A percentile compares a stretch with the other conserved stretches of the same genome.
Evolutionary conservation across 441 rosid genomes (phyloP).

Genomic region (Melastoma candidum): DNA sequence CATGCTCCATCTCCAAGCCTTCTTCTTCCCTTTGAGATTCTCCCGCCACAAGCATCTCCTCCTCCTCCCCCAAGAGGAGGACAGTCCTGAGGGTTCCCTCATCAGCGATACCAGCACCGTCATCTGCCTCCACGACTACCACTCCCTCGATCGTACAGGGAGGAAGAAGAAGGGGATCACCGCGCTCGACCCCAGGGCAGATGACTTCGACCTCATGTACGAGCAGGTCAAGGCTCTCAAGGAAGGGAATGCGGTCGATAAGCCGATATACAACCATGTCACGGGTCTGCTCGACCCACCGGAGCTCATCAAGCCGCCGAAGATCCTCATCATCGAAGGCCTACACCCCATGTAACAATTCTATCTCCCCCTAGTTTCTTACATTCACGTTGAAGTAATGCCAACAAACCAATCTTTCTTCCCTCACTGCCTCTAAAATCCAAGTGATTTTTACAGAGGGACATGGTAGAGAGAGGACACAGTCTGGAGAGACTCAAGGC

Average conservation of each 20-base stretch:
- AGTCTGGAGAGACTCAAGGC: constrained; percentile 96
- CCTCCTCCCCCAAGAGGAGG: constrained; percentile 16
- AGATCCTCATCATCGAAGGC: constrained; percentile 96
- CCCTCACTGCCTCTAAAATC: too few relatives aligned
- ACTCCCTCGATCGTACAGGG: constrained; percentile 77
- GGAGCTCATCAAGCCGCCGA: constrained; percentile 89
- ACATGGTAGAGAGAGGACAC: constrained; percentile 98
- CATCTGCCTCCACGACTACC: constrained; percentile 92
- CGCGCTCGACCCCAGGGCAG: constrained; percentile 89
- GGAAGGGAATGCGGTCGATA: constrained; percentile 63
- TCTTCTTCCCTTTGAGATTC: constrained; percentile 10
- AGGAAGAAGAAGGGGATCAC: constrained; percentile 88
- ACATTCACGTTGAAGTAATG: too few relatives aligned
- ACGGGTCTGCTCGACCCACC: constrained; percentile 86
- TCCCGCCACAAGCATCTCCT: constrained; percentile 36
- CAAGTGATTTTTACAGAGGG: constrained; percentile 39
- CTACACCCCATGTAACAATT: constrained; percentile 75
- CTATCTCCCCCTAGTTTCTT: neutral
- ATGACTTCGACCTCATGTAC: constrained; percentile 88
- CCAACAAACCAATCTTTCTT: too few relatives aligned
- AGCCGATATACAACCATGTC: constrained; percentile 92
- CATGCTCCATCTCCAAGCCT: constrained; percentile 49
- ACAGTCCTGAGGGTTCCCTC: constrained; percentile 22
- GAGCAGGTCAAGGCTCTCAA: constrained; percentile 88
- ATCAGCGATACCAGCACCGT: constrained; percentile 90